Evolutionary conservation across 192 early-diverging fungal species (phyloP).

Genomic region (Neocallimastix lanati): DNA sequence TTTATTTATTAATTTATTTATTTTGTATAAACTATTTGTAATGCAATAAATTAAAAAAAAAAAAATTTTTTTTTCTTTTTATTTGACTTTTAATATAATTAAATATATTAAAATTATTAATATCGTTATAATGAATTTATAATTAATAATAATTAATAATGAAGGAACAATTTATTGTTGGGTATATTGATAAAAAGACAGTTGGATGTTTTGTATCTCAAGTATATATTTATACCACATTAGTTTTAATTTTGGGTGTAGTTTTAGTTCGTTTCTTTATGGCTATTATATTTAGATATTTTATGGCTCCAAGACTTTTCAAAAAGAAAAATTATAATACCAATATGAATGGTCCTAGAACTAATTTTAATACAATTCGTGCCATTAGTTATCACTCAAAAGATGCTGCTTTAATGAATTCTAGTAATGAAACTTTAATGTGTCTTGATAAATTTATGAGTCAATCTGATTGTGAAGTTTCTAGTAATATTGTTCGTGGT

Average conservation of each 20-base stretch:
- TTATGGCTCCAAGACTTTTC: neutral
- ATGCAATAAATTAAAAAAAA: no score
- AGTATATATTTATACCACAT: slow-evolving; percentile 60
- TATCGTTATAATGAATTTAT: no score
- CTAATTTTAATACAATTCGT: neutral
- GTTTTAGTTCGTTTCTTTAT: slow-evolving; percentile 1
- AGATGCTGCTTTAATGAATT: neutral
- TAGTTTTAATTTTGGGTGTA: slow-evolving; percentile 24
- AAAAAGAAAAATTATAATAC: neutral
- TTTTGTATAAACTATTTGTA: no score
- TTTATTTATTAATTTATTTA: no score
- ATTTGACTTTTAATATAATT: no score
- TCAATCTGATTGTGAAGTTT: neutral
- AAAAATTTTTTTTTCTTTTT: no score
- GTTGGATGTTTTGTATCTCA: slow-evolving; percentile 67
- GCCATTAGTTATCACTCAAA: neutral
- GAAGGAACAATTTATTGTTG: slow-evolving; percentile 17
- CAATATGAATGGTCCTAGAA: neutral
- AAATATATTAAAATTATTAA: no score
- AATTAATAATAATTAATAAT: no score
- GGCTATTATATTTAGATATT: slow-evolving; percentile 10
- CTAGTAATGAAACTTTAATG: neutral
- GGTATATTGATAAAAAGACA: slow-evolving; percentile 53
- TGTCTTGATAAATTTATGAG: slow-evolving; percentile 1
- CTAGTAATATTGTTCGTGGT: neutral